phyloP scores from a whole-genome alignment of 1,284 basidiomycete species.

The Naganishia albida region DNA sequence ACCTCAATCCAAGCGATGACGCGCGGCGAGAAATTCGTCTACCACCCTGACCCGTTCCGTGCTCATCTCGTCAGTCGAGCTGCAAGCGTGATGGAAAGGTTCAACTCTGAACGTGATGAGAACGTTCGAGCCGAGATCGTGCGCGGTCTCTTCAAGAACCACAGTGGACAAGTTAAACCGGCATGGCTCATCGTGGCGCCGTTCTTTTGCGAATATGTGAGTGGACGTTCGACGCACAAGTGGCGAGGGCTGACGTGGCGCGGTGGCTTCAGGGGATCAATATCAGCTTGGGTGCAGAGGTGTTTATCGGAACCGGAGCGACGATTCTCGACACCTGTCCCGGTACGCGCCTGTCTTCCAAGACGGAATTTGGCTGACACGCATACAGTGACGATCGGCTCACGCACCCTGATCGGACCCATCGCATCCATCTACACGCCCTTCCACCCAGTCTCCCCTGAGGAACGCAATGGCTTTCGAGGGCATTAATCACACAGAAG shows the following conservation, averaged over 20 bases:
- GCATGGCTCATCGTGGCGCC: conserved; percentile 34
- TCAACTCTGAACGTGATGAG: conserved; percentile 38
- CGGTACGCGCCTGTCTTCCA: conserved; percentile 38
- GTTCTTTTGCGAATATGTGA: conserved; percentile 49
- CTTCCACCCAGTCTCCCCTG: conserved; percentile 52
- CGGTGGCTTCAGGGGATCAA: conserved; percentile 46
- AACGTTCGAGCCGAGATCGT: conserved; percentile 37
- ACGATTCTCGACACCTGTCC: conserved; percentile 48
- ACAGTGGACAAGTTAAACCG: conserved; percentile 33
- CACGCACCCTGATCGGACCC: conserved; percentile 52
- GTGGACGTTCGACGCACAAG: conserved; percentile 27
- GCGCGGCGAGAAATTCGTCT: conserved; percentile 40
- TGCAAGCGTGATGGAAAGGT: background rate
- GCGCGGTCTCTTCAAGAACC: conserved; percentile 33
- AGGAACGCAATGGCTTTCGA: conserved; percentile 46
- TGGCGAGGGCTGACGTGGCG: background rate
- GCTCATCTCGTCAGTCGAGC: conserved; percentile 28
- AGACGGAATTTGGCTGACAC: too few species aligned
- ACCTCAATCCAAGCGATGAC: conserved; percentile 41
- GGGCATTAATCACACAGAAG: conserved; percentile 49
- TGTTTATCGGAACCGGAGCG: conserved; percentile 46
- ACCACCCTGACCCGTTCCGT: conserved; percentile 41
- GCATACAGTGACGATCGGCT: conserved; percentile 1
- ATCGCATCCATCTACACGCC: conserved; percentile 54
- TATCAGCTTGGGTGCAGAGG: conserved; percentile 46